A percentile compares a stretch with the other conserved stretches of the same genome.
Conservation (phyloP, 345 rosid species). For the Hevea brasiliensis region DNA sequence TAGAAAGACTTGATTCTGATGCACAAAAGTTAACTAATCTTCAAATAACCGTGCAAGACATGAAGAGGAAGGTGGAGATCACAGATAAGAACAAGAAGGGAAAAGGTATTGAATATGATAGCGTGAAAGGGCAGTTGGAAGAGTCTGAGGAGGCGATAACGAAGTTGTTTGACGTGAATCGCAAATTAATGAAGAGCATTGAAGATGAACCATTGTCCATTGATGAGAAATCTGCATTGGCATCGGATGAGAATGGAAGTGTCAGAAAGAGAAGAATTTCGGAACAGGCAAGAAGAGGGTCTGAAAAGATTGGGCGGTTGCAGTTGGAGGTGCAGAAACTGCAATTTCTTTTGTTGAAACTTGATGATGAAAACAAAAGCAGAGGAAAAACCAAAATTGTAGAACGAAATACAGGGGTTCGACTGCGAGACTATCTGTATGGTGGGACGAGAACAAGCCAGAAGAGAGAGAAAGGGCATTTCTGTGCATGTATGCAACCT, state of each 20-base stretch:
- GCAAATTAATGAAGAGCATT: conserved; percentile 53
- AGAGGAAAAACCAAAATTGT: conserved; percentile 42
- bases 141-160: conserved; percentile 71
- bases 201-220: conserved; percentile 44
- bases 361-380: conserved; percentile 65
- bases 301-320: conserved; percentile 82
- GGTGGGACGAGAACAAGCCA: conserved; percentile 51
- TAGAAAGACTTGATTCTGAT: conserved; percentile 90
- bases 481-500: conserved; percentile 82
- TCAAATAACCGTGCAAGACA: conserved; percentile 73
- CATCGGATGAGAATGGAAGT: conserved; percentile 48
- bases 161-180: conserved; percentile 60
- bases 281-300: conserved; percentile 78
- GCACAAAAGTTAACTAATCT: conserved; percentile 78
- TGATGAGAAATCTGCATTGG: conserved; percentile 45
- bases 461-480: conserved; percentile 50
- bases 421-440: conserved; percentile 76
- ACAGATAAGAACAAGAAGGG: conserved; percentile 62
- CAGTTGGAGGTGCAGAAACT: conserved; percentile 90
- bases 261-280: conserved; percentile 48
- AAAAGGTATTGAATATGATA: conserved; percentile 63
- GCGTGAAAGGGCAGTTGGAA: conserved; percentile 68
- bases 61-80: conserved; percentile 67
- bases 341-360: conserved; percentile 67
- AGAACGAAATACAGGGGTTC: conserved; percentile 62